These are phyloP conservation scores for Fusarium devonianum DNA, from an alignment of 2,329 filamentous ascomycete species.

Conservation along the genomic window DNA sequence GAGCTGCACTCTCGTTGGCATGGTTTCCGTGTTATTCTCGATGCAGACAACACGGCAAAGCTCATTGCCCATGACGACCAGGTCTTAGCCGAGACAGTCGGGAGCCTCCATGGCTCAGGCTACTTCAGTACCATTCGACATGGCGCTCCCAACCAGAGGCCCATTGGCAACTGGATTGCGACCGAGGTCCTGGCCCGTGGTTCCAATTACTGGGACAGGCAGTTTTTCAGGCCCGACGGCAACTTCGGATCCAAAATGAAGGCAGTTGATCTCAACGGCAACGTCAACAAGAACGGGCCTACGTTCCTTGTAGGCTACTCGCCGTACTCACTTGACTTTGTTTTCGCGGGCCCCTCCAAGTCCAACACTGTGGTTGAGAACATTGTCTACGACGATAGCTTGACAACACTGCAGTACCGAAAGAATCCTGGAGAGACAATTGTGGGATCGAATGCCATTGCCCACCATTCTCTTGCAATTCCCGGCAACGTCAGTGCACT, in stretches of 20 bases:
- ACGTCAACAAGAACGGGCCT: background rate
- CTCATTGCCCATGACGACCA: background rate
- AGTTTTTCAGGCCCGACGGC: background rate
- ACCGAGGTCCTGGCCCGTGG: background rate
- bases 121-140: too few relatives aligned
- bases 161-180: background rate
- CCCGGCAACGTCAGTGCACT: background rate
- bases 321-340: background rate
- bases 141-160: accelerated
- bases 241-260: background rate
- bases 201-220: background rate
- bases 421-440: background rate
- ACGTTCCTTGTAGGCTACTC: background rate
- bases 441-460: background rate
- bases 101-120: accelerated
- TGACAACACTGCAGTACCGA: background rate
- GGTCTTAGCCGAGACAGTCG: background rate
- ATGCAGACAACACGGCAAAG: accelerated
- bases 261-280: background rate
- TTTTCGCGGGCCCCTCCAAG: too few relatives aligned
- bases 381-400: background rate
- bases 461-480: background rate
- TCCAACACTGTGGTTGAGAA: too few relatives aligned
- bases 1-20: too few relatives aligned
- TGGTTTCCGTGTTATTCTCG: too few relatives aligned